These are phyloP conservation scores for Backusella luteola DNA, from an alignment of 192 early-diverging fungal species.

Conservation along the genomic window DNA sequence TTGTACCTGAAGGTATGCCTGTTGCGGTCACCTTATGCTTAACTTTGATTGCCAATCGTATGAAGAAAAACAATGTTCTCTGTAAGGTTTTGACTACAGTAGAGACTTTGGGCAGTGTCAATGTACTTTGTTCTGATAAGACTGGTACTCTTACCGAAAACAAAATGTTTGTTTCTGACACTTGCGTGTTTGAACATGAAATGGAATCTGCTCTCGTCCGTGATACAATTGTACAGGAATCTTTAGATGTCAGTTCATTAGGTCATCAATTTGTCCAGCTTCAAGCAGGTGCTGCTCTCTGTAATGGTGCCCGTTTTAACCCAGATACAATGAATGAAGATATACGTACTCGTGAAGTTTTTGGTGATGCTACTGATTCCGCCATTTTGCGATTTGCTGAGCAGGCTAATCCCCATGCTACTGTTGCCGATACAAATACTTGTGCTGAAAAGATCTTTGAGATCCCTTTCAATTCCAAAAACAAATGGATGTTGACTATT, in stretches of 20 bases:
- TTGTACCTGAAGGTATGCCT: constrained; percentile 77
- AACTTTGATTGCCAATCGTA: constrained; percentile 74
- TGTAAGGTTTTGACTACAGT: constrained; percentile 81
- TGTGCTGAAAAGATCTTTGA: constrained; percentile 37
- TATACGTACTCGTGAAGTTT: constrained; percentile 50
- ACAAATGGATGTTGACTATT: constrained; percentile 70
- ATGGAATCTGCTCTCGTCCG: constrained; percentile 23
- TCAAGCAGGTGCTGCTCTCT: constrained; percentile 42
- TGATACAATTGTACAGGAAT: constrained; percentile 6
- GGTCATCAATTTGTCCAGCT: constrained; percentile 28
- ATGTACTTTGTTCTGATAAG: constrained; percentile 79
- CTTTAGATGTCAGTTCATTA: not conserved
- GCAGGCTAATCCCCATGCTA: constrained; percentile 5
- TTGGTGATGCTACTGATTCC: constrained; percentile 87
- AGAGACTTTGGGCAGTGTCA: constrained; percentile 84
- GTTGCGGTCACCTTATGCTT: constrained; percentile 75
- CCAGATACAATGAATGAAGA: constrained; percentile 35
- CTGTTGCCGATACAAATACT: constrained; percentile 9
- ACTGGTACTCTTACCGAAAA: constrained; percentile 87
- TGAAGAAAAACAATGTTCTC: constrained; percentile 70
- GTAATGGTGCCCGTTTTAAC: constrained; percentile 70
- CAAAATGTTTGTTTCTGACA: constrained; percentile 63
- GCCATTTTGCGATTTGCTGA: constrained; percentile 76
- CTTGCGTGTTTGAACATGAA: constrained; percentile 44
- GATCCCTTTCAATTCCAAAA: constrained; percentile 75